Percentiles rank a stretch among this genome's conserved stretches.
Evolutionary conservation across 306 rosid species (phyloP).

Genomic region (Ochetophila trinervis): DNA sequence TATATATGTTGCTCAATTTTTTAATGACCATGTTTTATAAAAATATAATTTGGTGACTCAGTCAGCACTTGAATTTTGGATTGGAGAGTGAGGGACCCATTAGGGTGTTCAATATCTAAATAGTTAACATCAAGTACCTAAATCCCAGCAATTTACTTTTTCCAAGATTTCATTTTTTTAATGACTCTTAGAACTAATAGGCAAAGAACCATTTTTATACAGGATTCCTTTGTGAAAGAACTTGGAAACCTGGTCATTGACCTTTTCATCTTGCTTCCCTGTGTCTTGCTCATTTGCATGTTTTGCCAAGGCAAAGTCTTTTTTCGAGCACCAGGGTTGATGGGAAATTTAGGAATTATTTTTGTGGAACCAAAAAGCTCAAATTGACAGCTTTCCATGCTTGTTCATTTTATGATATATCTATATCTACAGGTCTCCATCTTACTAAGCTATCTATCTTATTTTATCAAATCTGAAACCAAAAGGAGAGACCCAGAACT

Average conservation of each 20-base stretch:
- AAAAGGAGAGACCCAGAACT: background rate
- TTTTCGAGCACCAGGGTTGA: background rate
- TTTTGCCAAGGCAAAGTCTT: conserved; percentile 12
- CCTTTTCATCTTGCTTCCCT: conserved; percentile 19
- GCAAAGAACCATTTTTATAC: too few species aligned
- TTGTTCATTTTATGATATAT: too few species aligned
- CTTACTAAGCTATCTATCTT: too few species aligned
- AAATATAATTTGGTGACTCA: conserved; percentile 54
- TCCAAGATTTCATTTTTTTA: background rate
- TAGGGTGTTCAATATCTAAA: conserved; percentile 18
- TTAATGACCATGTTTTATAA: conserved; percentile 29
- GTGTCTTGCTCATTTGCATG: conserved; percentile 2
- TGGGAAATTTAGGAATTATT: background rate
- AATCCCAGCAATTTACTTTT: conserved; percentile 27
- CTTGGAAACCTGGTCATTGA: conserved; percentile 16
- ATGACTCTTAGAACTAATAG: conserved; percentile 11
- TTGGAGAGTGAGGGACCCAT: conserved; percentile 33
- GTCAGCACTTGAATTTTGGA: conserved; percentile 44
- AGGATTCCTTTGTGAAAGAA: conserved; percentile 6
- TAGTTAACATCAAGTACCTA: conserved; percentile 40
- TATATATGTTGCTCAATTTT: conserved; percentile 6
- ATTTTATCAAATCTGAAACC: too few species aligned
- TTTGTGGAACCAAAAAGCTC: too few species aligned
- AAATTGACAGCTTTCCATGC: too few species aligned
- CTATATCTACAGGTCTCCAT: too few species aligned